Conservation (phyloP, 345 rosid species). For the Clarkia xantiana region DNA sequence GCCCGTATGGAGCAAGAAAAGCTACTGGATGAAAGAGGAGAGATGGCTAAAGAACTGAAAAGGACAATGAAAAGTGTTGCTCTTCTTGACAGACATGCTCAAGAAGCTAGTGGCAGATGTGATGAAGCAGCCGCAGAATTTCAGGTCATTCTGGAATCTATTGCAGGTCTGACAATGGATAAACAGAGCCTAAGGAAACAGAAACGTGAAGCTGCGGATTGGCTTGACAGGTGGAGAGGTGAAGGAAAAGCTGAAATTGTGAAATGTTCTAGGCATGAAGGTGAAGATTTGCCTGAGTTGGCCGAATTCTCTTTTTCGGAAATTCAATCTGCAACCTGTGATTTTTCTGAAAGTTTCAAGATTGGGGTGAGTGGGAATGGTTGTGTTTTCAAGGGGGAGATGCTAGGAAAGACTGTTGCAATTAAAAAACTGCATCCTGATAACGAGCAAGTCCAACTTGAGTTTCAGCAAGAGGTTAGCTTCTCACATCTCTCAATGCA, state of each 20-base stretch:
- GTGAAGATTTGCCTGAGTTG: constrained; percentile 42
- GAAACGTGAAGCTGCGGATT: constrained; percentile 48
- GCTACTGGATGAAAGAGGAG: constrained; percentile 33
- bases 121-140: constrained; percentile 43
- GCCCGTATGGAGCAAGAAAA: constrained; percentile 24
- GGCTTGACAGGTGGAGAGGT: constrained; percentile 64
- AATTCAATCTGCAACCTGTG: constrained; percentile 47
- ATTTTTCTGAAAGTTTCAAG: constrained; percentile 68
- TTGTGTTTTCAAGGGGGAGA: constrained; percentile 66
- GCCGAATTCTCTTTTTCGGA: constrained; percentile 49
- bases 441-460: constrained; percentile 49
- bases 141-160: constrained; percentile 29
- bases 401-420: constrained; percentile 73
- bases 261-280: constrained; percentile 30
- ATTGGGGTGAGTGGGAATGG: constrained; percentile 53
- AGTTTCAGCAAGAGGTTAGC: constrained; percentile 60
- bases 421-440: constrained; percentile 46
- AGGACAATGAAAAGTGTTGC: constrained; percentile 42
- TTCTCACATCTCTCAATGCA: constrained; percentile 6
- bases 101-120: constrained; percentile 30
- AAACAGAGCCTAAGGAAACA: constrained; percentile 45
- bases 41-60: constrained; percentile 26
- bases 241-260: constrained; percentile 27
- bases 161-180: constrained; percentile 40
- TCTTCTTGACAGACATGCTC: constrained; percentile 36